Evolutionary conservation across 1,284 basidiomycete genomes (phyloP), one percentile per base, ranked within the genome.

Genomic region (Ganoderma leucocontextum): DNA sequence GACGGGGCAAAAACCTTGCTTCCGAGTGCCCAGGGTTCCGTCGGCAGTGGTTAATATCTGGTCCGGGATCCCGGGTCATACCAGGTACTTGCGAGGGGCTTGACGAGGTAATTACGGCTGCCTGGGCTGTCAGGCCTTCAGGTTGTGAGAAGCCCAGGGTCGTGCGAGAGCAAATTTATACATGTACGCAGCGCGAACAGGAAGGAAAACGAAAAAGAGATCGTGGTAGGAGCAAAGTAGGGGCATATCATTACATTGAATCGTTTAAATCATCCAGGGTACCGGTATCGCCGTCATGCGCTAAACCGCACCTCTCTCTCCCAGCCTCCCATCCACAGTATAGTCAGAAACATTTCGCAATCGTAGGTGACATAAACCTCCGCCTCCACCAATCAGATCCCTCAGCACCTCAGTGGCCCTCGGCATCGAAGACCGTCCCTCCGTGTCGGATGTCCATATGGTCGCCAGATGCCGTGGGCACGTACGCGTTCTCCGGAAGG

Each of bases 401-500:
- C 58, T 10, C 36, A 29, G 36, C 29, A 19, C 42, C 62, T 72
- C 66, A 75, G 38, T 79, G 78, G 4, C 73, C 82, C 75, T 90
- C 92, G 9, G 90, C 91, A 75, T 92, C 90, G 76, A 92, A 93
- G 15, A 93, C 90, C 68, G 84, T 92, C 63, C 83, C 82, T 36
- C 82, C 78, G 22, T 75, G 72, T 15, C 71, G 72, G 52, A 87
- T 79, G 12, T 86, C 83, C 70, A 89, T 82, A 73, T 91, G 91
- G 69, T 87, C 87, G 33, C 91, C 91, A 4, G 81, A 81, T 17
- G 84, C 84, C 53, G 86, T 85, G 0, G 95, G 96, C 19, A 97
- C 90, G 77, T 95, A 98, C 2, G 93, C 87, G 52, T 88, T 84
- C 44, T 94, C 88, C 0, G 96, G 95, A 15, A 98, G 81, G 3